Evolutionary conservation across 2,329 filamentous ascomycete genomes (phyloP).

Genomic region (Cephalotrichum gorgonifer): DNA sequence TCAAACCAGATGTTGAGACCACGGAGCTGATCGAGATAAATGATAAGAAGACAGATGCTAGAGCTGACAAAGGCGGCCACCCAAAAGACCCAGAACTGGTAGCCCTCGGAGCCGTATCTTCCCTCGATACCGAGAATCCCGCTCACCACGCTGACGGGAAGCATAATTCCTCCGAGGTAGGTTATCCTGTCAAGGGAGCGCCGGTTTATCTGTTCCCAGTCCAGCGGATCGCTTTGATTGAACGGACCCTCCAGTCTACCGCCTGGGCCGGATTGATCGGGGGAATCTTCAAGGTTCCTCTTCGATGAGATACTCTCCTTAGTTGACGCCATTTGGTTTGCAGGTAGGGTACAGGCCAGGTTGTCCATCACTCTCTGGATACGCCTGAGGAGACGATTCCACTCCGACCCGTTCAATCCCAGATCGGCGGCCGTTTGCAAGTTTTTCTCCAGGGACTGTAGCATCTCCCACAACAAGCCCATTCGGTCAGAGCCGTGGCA

Average conservation of each 20-base stretch:
- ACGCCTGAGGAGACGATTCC: not conserved
- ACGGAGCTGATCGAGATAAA: constrained; percentile 35
- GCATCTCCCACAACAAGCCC: not conserved
- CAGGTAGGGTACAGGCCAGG: not conserved
- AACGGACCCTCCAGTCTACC: not conserved
- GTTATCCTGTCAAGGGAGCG: constrained; percentile 26
- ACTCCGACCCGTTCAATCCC: not conserved
- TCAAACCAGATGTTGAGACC: constrained; percentile 14
- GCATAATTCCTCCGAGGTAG: constrained; percentile 37
- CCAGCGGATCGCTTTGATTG: not conserved
- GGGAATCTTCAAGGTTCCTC: not conserved
- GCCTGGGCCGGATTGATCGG: not conserved
- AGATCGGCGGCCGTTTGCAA: not conserved
- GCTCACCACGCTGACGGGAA: constrained; percentile 36
- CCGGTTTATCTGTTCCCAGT: not conserved
- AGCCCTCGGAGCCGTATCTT: constrained; percentile 28
- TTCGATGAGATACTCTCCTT: not conserved
- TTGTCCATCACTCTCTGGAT: not conserved
- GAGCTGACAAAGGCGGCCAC: constrained; percentile 26
- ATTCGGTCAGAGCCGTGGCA: not conserved
- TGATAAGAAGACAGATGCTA: constrained; percentile 27
- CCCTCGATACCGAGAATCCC: constrained; percentile 36
- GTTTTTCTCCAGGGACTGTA: not conserved
- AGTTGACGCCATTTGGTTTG: not conserved
- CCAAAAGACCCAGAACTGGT: constrained; percentile 39